Percentiles rank a stretch among this genome's conserved stretches.
Conservation (phyloP, 176 grass and related monocot species). For the Pontederia crassipes region DNA sequence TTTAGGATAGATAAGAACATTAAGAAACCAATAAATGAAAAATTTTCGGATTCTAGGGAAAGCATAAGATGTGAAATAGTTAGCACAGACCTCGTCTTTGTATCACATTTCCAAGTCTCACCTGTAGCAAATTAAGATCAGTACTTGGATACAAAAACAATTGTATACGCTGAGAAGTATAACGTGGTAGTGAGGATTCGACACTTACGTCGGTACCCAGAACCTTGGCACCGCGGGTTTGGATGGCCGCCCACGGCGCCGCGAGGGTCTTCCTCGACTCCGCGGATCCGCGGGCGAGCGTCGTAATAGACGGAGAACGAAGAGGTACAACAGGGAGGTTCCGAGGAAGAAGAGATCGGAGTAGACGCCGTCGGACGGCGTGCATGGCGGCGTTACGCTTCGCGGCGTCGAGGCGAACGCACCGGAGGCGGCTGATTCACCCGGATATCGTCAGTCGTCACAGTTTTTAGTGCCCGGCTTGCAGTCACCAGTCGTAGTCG, state of each 20-base stretch:
- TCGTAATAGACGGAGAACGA: conserved; percentile 9
- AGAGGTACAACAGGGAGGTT: background rate
- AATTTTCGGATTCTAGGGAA: conserved; percentile 10
- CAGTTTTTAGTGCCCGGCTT: no score
- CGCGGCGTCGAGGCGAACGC: no score
- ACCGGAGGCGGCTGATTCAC: no score
- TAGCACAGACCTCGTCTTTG: conserved; percentile 61
- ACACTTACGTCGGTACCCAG: conserved; percentile 52
- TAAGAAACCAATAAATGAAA: background rate
- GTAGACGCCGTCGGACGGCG: conserved; percentile 23
- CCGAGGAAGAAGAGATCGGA: conserved; percentile 9
- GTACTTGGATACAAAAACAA: background rate
- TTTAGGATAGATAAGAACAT: conserved; percentile 14
- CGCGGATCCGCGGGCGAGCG: conserved; percentile 15
- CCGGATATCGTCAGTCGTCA: no score
- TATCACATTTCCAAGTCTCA: conserved; percentile 78
- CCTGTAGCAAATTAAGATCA: conserved; percentile 18
- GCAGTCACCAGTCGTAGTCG: no score
- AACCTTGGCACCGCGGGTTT: conserved; percentile 59
- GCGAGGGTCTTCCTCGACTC: conserved; percentile 18
- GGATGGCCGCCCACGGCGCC: conserved; percentile 44
- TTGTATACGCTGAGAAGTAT: no score
- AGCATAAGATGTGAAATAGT: conserved; percentile 19
- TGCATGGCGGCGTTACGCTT: conserved; percentile 29
- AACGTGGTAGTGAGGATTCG: background rate